phyloP scores from a whole-genome alignment of 106 monocot species.

The Dioscorea alata region DNA sequence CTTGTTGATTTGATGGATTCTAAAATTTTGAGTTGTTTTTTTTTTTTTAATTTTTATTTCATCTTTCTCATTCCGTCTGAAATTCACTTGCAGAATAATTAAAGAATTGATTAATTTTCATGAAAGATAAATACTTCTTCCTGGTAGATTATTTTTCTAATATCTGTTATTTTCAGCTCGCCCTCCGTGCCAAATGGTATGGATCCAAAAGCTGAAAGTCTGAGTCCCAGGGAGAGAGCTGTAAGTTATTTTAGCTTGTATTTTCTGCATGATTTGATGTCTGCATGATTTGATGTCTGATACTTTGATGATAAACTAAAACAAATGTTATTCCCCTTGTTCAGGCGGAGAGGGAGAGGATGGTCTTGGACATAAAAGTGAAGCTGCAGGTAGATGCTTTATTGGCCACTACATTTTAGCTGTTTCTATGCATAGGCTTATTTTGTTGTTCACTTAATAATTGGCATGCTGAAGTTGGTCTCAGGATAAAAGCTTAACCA shows the following conservation, averaged over 20 bases:
- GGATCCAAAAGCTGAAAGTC: conserved; percentile 57
- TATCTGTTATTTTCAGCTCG: conserved; percentile 27
- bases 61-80: too few species aligned
- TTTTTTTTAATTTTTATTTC: too few species aligned
- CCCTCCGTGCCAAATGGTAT: conserved; percentile 27
- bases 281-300: not conserved
- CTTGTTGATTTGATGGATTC: too few species aligned
- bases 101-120: too few species aligned
- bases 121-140: too few species aligned
- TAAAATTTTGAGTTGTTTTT: not conserved
- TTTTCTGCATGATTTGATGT: conserved; percentile 3
- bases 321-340: conserved; percentile 11
- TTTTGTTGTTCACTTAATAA: too few species aligned
- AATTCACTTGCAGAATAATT: too few species aligned
- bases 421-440: not conserved
- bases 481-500: too few species aligned
- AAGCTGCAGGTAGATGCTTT: conserved; percentile 73
- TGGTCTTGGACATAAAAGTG: conserved; percentile 99
- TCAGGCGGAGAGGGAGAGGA: conserved; percentile 95
- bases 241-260: conserved; percentile 39
- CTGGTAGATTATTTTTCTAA: not conserved
- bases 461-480: too few species aligned
- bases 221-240: conserved; percentile 87
- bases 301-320: not conserved
- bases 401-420: not conserved